Conservation (phyloP, 495 filamentous ascomycete genomes). For the Xylaria venustula region DNA sequence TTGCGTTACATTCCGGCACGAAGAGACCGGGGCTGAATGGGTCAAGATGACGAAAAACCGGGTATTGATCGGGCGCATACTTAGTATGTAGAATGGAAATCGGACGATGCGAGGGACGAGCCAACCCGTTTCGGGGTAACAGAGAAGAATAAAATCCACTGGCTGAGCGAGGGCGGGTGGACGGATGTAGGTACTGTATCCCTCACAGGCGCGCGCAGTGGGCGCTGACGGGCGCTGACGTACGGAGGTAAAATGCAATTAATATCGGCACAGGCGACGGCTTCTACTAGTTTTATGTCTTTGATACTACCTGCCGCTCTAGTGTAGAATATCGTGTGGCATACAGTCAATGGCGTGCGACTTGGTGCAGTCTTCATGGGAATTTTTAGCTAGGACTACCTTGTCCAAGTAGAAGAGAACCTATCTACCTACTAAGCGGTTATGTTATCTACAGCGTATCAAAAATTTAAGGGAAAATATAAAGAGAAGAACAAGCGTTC, state of each 20-base stretch:
- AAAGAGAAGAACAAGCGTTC: not conserved
- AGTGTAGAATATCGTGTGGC: not conserved
- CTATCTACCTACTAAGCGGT: too few relatives aligned
- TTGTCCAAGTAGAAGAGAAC: too few relatives aligned
- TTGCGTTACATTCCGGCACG: conserved; percentile 6
- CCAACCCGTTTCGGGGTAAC: conserved; percentile 8
- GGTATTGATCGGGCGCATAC: conserved; percentile 2
- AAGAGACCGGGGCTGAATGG: conserved; percentile 5
- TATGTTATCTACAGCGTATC: too few relatives aligned
- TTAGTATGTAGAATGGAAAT: not conserved
- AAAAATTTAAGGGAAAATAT: too few relatives aligned
- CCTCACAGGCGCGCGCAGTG: too few relatives aligned
- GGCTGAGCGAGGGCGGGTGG: not conserved
- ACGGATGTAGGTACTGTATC: not conserved
- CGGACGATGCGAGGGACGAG: not conserved
- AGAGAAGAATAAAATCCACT: conserved; percentile 2
- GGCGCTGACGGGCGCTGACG: too few relatives aligned
- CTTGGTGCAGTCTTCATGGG: too few relatives aligned
- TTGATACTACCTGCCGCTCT: not conserved
- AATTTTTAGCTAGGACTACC: too few relatives aligned
- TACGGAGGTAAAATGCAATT: too few relatives aligned
- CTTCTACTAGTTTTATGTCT: not conserved
- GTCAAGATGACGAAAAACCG: not conserved
- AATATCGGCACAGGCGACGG: not conserved
- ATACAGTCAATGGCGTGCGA: too few relatives aligned